phyloP scores from a whole-genome alignment of 1,139 yeast species.

The Pichia sp. region DNA sequence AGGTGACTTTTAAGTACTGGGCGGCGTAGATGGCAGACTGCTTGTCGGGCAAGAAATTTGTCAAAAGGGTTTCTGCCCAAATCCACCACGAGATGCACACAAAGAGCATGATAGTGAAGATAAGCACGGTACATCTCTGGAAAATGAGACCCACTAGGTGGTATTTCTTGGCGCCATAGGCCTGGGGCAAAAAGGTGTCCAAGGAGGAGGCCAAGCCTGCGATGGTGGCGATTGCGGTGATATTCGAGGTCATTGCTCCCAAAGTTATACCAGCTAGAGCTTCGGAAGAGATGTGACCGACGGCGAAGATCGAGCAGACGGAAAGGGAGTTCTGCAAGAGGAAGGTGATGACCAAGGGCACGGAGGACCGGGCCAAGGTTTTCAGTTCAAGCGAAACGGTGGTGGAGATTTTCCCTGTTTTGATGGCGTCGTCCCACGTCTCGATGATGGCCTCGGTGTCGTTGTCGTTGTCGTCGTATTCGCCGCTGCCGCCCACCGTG shows the following conservation, averaged over 20 bases:
- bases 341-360: conserved; percentile 53
- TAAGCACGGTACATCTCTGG: conserved; percentile 52
- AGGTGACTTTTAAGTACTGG: conserved; percentile 45
- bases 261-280: conserved; percentile 58
- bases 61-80: conserved; percentile 35
- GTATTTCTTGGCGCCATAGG: conserved; percentile 53
- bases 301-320: conserved; percentile 54
- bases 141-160: conserved; percentile 50
- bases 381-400: conserved; percentile 37
- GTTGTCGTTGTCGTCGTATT: too few relatives aligned
- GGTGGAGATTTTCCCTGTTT: conserved; percentile 30
- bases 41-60: conserved; percentile 31
- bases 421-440: conserved; percentile 35
- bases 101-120: conserved; percentile 45
- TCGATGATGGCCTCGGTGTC: conserved; percentile 28
- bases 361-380: conserved; percentile 40
- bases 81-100: conserved; percentile 47
- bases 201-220: conserved; percentile 57
- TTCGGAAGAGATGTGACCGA: conserved; percentile 55
- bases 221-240: conserved; percentile 56
- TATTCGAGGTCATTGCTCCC: conserved; percentile 62
- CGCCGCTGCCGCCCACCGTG: too few relatives aligned
- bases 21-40: conserved; percentile 50
- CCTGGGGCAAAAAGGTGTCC: conserved; percentile 57
- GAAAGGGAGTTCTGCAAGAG: conserved; percentile 52